Evolutionary conservation across 1,139 yeast species (phyloP).

Genomic region (Arxiozyma slooffiae): DNA sequence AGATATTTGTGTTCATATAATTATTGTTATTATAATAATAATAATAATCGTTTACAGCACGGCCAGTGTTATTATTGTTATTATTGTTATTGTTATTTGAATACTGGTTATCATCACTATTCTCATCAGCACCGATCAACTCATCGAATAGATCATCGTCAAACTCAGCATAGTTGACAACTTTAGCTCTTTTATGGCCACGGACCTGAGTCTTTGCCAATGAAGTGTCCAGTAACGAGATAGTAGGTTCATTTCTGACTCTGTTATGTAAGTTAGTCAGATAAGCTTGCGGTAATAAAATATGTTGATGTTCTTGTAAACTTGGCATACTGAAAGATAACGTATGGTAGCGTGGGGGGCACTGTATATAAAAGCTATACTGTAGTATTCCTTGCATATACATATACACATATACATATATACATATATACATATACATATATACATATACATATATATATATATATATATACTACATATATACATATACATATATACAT

Average conservation of each 20-base stretch:
- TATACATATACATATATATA: too few species aligned
- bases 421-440: neutral
- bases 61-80: slow-evolving; percentile 11
- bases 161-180: slow-evolving; percentile 79
- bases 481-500: neutral
- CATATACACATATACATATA: too few species aligned
- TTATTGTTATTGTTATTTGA: slow-evolving; percentile 17
- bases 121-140: slow-evolving; percentile 30
- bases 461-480: too few species aligned
- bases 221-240: slow-evolving; percentile 52
- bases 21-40: too few species aligned
- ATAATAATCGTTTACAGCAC: neutral
- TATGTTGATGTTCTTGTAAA: neutral
- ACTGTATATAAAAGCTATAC: too few species aligned
- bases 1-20: too few species aligned
- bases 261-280: slow-evolving; percentile 62
- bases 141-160: slow-evolving; percentile 67
- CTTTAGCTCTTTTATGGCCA: slow-evolving; percentile 66
- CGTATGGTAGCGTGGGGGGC: too few species aligned
- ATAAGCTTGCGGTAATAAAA: slow-evolving; percentile 59
- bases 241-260: slow-evolving; percentile 47
- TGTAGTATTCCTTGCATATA: too few species aligned
- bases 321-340: slow-evolving; percentile 2
- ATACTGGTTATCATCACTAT: slow-evolving; percentile 13
- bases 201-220: slow-evolving; percentile 33